Base-by-base conservation (phyloP, 805 yeast species). In the Metschnikowia cerradonensis region DNA sequence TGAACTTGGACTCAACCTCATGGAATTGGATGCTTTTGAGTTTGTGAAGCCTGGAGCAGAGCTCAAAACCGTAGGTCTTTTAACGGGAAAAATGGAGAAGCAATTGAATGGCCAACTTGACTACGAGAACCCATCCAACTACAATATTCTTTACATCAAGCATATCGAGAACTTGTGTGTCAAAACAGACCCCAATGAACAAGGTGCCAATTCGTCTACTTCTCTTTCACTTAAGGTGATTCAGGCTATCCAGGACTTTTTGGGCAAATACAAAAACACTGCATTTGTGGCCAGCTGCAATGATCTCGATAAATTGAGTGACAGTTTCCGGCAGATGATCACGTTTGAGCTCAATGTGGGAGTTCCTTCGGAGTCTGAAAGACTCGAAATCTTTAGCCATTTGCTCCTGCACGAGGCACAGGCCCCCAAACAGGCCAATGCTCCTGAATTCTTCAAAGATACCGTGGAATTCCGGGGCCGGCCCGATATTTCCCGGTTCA, bases 121-220 rank as follows among this genome's bases (percentile, higher is more conserved):
- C 71, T 80, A 11, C 62, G 67, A 52, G 71, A 10, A 15, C 71
- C 56, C 53, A 11, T 59, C 58, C 26, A 49, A 52, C 17, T 69
- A 61, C 50, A 68, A 70, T 46, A 72, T 91, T 1, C 65, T 90
- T 0, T 80, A 79, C 56, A 61, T 90, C 22, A 78, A 79, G 51
- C 97, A 92, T 63, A 66, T 92, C 19, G 97, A 92, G 52, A 80
- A 81, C 1, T 64, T 92, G n/a, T 82, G 88, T 38, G 79, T 79
- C 13, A 82, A 83, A 50, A 71, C 77, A 13, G 90, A 87, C 49
- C 84, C 81, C 22, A 84, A 83, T 52, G 77, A 71, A 49, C 76
- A 73, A 45, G 68, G 70, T 20, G 64, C 75, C 15, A 66, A 60
- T 47, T 54, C 67, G 3, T 67, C 72, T 32, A 76, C 78, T 1